These are phyloP conservation scores for Hericium coralloides DNA, from an alignment of 768 basidiomycete genomes.

Conservation along the genomic window DNA sequence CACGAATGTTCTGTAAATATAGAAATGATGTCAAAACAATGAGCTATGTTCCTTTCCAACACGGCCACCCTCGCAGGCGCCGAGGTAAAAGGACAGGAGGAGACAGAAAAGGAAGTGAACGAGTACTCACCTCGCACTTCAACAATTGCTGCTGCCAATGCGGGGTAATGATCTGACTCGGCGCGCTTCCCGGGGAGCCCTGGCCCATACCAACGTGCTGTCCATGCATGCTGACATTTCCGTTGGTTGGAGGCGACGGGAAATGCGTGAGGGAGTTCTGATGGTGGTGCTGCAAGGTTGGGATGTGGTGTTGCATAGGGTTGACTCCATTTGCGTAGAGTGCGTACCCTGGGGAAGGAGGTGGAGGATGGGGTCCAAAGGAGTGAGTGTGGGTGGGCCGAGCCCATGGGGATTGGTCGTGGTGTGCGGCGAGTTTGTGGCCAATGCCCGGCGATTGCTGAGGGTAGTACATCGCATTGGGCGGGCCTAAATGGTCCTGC, in stretches of 20 bases:
- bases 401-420: conserved; percentile 69
- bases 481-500: conserved; percentile 1
- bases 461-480: conserved; percentile 72
- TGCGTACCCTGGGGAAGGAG: conserved; percentile 68
- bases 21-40: background rate
- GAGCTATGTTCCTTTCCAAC: no score
- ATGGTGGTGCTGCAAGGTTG: conserved; percentile 64
- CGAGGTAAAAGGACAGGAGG: no score
- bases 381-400: conserved; percentile 35
- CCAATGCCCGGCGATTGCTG: conserved; percentile 76
- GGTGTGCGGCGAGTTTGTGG: conserved; percentile 67
- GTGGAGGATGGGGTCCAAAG: conserved; percentile 42
- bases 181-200: conserved; percentile 18
- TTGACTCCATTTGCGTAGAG: conserved; percentile 58
- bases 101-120: background rate
- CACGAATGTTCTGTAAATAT: conserved; percentile 60
- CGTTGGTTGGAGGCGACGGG: conserved; percentile 61
- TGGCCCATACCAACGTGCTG: conserved; percentile 13
- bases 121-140: conserved; percentile 75
- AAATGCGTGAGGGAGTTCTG: conserved; percentile 77
- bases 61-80: no score
- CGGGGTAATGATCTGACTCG: conserved; percentile 59
- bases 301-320: conserved; percentile 31
- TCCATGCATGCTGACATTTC: conserved; percentile 9
- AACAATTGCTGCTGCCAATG: conserved; percentile 94